Base-by-base conservation (phyloP, 1,139 yeast species). In the Kluyveromyces sp. region DNA sequence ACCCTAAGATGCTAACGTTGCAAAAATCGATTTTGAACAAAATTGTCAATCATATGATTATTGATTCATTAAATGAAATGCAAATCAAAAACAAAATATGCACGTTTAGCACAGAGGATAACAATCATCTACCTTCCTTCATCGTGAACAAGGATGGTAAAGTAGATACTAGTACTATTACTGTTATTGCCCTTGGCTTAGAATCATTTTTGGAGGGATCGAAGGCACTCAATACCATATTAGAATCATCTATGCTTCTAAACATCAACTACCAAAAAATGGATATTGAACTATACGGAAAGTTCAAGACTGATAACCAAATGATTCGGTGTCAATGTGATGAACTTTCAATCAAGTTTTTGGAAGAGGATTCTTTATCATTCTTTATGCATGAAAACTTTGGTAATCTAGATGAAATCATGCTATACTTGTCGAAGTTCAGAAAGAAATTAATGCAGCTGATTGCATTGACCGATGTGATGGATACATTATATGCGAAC, bases 41-140 rank as follows among this genome's bases (percentile, higher is more conserved):
- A 65, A 75, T 83, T 45, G 73, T 82, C 45, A 78, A 80, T 50
- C 83, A 82, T 53, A 72, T 82, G 70, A 72, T 83, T 4, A 69
- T 79, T 21, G 82, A 78, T 53, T 88, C 84, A 49, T 69, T 83
- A 50, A 71, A 70, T 15, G 61, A 58, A 45, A 51, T 64, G 42
- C 55, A 57, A 25, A 62, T 63, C 29, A 49, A 53, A 10, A 63
- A 63, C 45, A 55, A 50, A 40, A 53, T 61, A 6, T 60, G 64
- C 39, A 46, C 57, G 3, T 36, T 45, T 2, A 58, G 54, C 1
- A 37, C 44, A 21, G 42, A 54, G 4, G 48, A 48, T 3, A 45
- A 48, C 2, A 30, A 15, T 7, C 39, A n/a, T n/a, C 40, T 62
- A 39, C 66, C 65, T 3, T 43, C 51, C 8, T 59, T 56, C 47